A percentile compares a stretch with the other conserved stretches of the same genome.
These are phyloP conservation scores for Tetrahymena thermophila DNA, from an alignment of 73 alveolate species.

Conservation along the genomic window DNA sequence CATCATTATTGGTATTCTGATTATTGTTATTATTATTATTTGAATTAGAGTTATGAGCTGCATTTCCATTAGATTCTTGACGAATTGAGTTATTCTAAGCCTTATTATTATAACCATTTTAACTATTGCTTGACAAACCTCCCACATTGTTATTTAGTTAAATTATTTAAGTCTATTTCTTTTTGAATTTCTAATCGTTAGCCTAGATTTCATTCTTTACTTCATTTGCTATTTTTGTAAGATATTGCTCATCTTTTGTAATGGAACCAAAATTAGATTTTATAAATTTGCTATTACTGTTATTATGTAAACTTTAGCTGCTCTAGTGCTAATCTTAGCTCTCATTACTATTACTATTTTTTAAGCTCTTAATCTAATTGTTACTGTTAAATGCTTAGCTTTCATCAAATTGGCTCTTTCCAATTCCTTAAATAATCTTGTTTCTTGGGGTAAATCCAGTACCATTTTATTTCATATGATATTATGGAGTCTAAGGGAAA, in stretches of 20 bases:
- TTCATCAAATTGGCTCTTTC: not conserved
- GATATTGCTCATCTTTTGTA: not conserved
- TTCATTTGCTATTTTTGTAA: not conserved
- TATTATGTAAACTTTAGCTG: not conserved
- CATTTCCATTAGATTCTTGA: not conserved
- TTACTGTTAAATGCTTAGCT: not conserved
- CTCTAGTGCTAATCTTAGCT: not conserved
- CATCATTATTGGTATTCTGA: not conserved
- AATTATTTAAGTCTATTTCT: not conserved
- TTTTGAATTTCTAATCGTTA: not conserved
- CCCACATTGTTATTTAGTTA: not conserved
- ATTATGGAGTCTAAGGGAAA: not conserved
- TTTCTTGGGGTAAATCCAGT: not conserved
- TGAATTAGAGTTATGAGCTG: not conserved
- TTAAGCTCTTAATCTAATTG: not conserved
- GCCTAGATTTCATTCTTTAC: not conserved
- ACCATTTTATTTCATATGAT: not conserved
- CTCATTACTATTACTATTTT: not conserved
- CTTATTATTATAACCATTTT: not conserved
- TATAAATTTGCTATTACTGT: not conserved
- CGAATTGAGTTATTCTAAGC: not conserved
- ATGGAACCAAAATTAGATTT: not conserved
- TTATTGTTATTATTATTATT: not conserved
- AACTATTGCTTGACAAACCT: not conserved
- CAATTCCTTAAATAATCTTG: not conserved